Percentiles rank a stretch among this genome's conserved stretches.
Conservation (phyloP, 1,284 basidiomycete species). For the Malassezia arunalokei region DNA sequence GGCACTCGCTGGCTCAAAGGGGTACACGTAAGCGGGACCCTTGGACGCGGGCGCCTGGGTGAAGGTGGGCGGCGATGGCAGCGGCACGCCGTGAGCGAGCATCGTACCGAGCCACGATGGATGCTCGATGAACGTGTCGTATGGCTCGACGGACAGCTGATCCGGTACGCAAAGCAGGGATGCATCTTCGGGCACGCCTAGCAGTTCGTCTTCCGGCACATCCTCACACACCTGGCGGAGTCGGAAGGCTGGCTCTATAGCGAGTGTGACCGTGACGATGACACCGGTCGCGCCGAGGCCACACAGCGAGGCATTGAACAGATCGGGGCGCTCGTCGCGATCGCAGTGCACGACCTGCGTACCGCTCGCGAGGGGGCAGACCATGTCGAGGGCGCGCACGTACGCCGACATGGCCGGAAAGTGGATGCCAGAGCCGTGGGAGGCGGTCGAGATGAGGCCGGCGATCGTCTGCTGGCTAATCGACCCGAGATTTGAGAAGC, state of each 20-base stretch:
- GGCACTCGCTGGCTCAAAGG: slow-evolving; percentile 20
- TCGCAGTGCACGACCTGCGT: slow-evolving; percentile 61
- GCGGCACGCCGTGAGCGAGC: slow-evolving; percentile 23
- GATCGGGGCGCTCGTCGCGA: slow-evolving; percentile 56
- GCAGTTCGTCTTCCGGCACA: slow-evolving; percentile 54
- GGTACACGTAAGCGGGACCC: slow-evolving; percentile 19
- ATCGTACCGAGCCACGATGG: slow-evolving; percentile 23
- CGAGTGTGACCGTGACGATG: slow-evolving; percentile 65
- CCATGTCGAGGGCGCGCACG: slow-evolving; percentile 62
- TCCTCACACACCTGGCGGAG: slow-evolving; percentile 65
- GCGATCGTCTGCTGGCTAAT: slow-evolving; percentile 93
- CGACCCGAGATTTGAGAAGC: slow-evolving; percentile 78
- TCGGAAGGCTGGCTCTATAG: slow-evolving; percentile 70
- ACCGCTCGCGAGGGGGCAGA: slow-evolving; percentile 50
- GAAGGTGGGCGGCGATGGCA: slow-evolving; percentile 22
- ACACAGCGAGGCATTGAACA: slow-evolving; percentile 85
- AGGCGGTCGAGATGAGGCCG: slow-evolving; percentile 86
- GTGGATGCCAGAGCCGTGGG: slow-evolving; percentile 74
- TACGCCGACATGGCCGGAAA: slow-evolving; percentile 74
- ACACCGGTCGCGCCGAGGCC: slow-evolving; percentile 87
- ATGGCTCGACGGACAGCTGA: slow-evolving; percentile 2
- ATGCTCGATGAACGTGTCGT: slow-evolving; percentile 1
- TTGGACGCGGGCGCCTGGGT: slow-evolving; percentile 15
- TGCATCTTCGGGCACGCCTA: slow-evolving; percentile 48
- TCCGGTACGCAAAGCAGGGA: slow-evolving; percentile 5